Percentiles rank a stretch among this genome's conserved stretches.
Conservation (phyloP, 2,329 filamentous ascomycete species). For the Pseudodiploospora longispora region DNA sequence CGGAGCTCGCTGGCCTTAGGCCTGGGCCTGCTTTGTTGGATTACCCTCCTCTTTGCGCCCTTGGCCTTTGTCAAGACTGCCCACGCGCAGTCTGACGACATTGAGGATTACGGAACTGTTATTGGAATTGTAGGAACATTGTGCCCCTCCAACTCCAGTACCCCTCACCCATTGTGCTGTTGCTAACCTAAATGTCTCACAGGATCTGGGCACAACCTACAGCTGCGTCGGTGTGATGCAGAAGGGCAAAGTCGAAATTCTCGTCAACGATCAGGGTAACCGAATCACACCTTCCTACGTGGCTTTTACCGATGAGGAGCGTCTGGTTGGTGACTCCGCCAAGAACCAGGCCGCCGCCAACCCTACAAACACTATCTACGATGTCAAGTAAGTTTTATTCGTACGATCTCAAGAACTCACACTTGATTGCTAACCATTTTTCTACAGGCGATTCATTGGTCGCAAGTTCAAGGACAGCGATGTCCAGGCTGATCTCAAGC, state of each 20-base stretch:
- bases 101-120: slow-evolving; percentile 76
- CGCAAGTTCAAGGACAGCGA: slow-evolving; percentile 79
- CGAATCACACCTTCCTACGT: slow-evolving; percentile 94
- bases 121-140: slow-evolving; percentile 70
- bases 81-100: slow-evolving; percentile 52
- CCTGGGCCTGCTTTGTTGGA: slow-evolving; percentile 87
- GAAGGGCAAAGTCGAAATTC: slow-evolving; percentile 89
- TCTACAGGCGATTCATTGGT: slow-evolving; percentile 66
- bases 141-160: not conserved
- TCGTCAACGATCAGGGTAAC: slow-evolving; percentile 95
- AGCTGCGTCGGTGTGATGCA: slow-evolving; percentile 94
- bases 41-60: slow-evolving; percentile 80
- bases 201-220: slow-evolving; percentile 82
- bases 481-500: slow-evolving; percentile 89
- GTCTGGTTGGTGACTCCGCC: slow-evolving; percentile 92
- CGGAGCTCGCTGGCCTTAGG: slow-evolving; percentile 64
- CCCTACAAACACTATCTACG: slow-evolving; percentile 68
- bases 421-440: slow-evolving; percentile 12
- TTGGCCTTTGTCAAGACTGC: slow-evolving; percentile 77
- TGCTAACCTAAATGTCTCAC: not conserved
- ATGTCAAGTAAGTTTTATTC: slow-evolving; percentile 69
- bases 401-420: not conserved
- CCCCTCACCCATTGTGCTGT: not conserved
- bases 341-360: slow-evolving; percentile 90
- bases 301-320: slow-evolving; percentile 93